Evolutionary conservation across 2,329 filamentous ascomycete genomes (phyloP).

Genomic region (Dactylellina haptotyla): DNA sequence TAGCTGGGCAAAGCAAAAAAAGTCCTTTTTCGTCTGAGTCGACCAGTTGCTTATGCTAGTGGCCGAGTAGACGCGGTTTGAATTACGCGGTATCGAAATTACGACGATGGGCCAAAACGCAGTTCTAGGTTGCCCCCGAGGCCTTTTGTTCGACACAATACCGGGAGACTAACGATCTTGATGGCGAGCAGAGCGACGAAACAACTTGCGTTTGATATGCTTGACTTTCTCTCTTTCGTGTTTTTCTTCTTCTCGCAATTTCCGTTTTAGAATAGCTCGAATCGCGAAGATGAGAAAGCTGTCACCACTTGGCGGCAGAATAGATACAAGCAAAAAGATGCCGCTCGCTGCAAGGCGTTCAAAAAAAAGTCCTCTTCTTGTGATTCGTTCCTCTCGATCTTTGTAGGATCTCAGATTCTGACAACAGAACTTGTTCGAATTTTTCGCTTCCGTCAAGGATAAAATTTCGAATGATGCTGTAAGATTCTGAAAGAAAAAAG

Average conservation of each 20-base stretch:
- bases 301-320: constrained; percentile 5
- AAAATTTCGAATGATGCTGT: constrained; percentile 30
- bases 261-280: constrained; percentile 34
- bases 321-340: constrained; percentile 21
- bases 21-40: constrained; percentile 15
- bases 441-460: constrained; percentile 17
- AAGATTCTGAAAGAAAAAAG: constrained; percentile 18
- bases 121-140: constrained; percentile 45
- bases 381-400: constrained; percentile 28
- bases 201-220: constrained; percentile 45
- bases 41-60: constrained; percentile 32
- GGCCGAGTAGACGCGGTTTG: constrained; percentile 43
- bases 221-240: constrained; percentile 18
- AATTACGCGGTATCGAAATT: constrained; percentile 53
- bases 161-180: constrained; percentile 20
- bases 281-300: constrained; percentile 43
- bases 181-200: constrained; percentile 47
- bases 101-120: constrained; percentile 54
- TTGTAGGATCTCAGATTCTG: constrained; percentile 24
- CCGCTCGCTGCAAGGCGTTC: constrained; percentile 20
- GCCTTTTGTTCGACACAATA: constrained; percentile 12
- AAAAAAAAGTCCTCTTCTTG: neutral
- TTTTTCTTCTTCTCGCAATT: constrained; percentile 24
- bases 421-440: constrained; percentile 40
- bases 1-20: neutral